A percentile compares a stretch with the other conserved stretches of the same genome.
Conservation (phyloP, 225 moss, liverwort and hornwort genomes). For the Lunularia cruciata region DNA sequence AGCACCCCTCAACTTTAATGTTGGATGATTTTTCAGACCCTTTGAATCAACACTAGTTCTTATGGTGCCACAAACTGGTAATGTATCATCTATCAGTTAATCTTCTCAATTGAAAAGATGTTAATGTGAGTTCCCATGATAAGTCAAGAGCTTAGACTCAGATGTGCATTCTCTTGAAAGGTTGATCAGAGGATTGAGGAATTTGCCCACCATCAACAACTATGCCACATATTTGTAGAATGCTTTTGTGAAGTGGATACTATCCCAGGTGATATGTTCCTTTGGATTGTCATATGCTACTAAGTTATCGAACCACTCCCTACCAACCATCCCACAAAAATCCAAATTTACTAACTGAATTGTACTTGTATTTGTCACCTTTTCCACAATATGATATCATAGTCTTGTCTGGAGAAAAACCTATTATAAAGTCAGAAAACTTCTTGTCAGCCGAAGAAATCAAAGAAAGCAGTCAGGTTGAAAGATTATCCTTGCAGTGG, state of each 20-base stretch:
- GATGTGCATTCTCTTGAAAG: too few relatives aligned
- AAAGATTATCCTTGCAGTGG: too few relatives aligned
- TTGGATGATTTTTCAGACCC: too few relatives aligned
- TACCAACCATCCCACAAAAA: not conserved
- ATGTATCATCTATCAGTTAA: too few relatives aligned
- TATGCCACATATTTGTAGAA: slow-evolving; percentile 18
- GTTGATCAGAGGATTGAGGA: slow-evolving; percentile 29
- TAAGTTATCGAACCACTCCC: not conserved
- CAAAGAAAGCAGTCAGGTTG: too few relatives aligned
- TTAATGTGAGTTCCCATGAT: too few relatives aligned
- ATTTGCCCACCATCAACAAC: slow-evolving; percentile 21
- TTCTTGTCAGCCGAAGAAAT: too few relatives aligned
- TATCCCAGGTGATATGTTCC: slow-evolving; percentile 36
- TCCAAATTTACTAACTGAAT: not conserved
- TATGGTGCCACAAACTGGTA: too few relatives aligned
- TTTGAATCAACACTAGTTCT: too few relatives aligned
- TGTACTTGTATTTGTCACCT: slow-evolving; percentile 27
- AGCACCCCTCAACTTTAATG: too few relatives aligned
- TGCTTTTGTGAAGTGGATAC: slow-evolving; percentile 34
- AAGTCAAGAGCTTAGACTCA: slow-evolving; percentile 1
- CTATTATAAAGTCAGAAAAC: too few relatives aligned
- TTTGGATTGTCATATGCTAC: slow-evolving; percentile 21
- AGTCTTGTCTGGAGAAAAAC: not conserved
- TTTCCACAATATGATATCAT: slow-evolving; percentile 28
- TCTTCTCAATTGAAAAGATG: too few relatives aligned